A percentile compares a stretch with the other conserved stretches of the same genome.
These are phyloP conservation scores for Aspergillus conjunctus DNA, from an alignment of 495 filamentous ascomycete genomes.

Conservation along the genomic window DNA sequence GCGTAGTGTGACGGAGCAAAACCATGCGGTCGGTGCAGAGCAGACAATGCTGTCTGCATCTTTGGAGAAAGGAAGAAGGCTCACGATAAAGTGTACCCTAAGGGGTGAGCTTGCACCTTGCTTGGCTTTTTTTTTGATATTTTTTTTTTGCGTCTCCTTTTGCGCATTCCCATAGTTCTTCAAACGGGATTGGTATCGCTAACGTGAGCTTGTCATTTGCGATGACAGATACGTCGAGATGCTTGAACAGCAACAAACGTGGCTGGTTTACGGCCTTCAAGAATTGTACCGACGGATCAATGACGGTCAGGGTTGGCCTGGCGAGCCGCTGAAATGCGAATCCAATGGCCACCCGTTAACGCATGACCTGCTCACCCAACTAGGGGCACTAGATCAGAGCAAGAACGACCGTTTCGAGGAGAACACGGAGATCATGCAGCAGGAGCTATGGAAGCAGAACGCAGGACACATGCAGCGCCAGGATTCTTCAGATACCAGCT, in stretches of 20 bases:
- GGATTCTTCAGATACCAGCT: constrained; percentile 55
- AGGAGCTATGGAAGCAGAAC: constrained; percentile 52
- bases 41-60: constrained; percentile 62
- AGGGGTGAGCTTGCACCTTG: constrained; percentile 54
- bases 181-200: constrained; percentile 4
- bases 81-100: constrained; percentile 65
- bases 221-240: constrained; percentile 64
- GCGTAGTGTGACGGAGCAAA: constrained; percentile 61
- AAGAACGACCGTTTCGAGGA: constrained; percentile 63
- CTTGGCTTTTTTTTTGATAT: constrained; percentile 15
- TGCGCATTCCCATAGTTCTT: background rate
- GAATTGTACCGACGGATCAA: constrained; percentile 58
- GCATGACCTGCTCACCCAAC: constrained; percentile 63
- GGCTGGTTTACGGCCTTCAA: constrained; percentile 63
- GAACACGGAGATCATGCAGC: constrained; percentile 55
- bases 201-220: background rate
- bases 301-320: constrained; percentile 57
- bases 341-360: constrained; percentile 63
- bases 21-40: constrained; percentile 61
- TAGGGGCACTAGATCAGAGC: constrained; percentile 55
- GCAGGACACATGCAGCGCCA: constrained; percentile 52
- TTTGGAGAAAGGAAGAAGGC: constrained; percentile 65
- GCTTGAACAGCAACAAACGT: constrained; percentile 69
- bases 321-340: constrained; percentile 53
- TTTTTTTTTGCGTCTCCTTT: constrained; percentile 8